A percentile compares a stretch with the other conserved stretches of the same genome.
Evolutionary conservation across 305 asterid species (phyloP).

Genomic region (Ilex paraguariensis): DNA sequence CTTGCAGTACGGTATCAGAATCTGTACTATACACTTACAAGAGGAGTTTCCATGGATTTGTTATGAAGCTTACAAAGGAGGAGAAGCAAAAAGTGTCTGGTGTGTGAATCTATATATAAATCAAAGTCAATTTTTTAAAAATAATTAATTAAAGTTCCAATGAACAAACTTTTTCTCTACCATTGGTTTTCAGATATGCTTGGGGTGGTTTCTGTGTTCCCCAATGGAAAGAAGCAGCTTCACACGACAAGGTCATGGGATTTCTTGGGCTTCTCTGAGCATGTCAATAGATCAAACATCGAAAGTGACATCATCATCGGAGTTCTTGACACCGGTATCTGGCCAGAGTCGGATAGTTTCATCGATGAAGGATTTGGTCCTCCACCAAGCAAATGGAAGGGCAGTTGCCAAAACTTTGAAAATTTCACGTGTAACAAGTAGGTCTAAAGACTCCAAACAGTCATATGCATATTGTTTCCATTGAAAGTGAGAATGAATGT

Average conservation of each 20-base stretch:
- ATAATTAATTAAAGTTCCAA: too few relatives aligned
- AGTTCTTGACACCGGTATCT: not conserved
- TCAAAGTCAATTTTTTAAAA: too few relatives aligned
- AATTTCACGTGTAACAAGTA: constrained; percentile 9
- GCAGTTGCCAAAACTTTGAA: not conserved
- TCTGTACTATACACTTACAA: too few relatives aligned
- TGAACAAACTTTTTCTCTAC: too few relatives aligned
- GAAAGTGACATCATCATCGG: constrained; percentile 4
- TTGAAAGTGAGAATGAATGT: too few relatives aligned
- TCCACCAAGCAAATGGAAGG: constrained; percentile 1
- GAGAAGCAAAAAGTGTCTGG: too few relatives aligned
- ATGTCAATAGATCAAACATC: not conserved
- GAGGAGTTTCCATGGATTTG: too few relatives aligned
- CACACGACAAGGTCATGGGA: constrained; percentile 6
- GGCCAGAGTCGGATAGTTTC: constrained; percentile 5
- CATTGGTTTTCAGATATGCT: not conserved
- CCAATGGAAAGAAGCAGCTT: not conserved
- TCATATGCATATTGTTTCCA: not conserved
- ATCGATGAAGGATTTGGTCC: constrained; percentile 4
- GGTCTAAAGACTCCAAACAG: not conserved
- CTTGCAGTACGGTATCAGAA: too few relatives aligned
- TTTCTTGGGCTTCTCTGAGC: not conserved
- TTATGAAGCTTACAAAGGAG: too few relatives aligned
- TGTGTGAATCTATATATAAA: too few relatives aligned
- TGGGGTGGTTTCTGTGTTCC: constrained; percentile 2